phyloP scores from a whole-genome alignment of 805 yeast species.

The Hanseniaspora meyeri region DNA sequence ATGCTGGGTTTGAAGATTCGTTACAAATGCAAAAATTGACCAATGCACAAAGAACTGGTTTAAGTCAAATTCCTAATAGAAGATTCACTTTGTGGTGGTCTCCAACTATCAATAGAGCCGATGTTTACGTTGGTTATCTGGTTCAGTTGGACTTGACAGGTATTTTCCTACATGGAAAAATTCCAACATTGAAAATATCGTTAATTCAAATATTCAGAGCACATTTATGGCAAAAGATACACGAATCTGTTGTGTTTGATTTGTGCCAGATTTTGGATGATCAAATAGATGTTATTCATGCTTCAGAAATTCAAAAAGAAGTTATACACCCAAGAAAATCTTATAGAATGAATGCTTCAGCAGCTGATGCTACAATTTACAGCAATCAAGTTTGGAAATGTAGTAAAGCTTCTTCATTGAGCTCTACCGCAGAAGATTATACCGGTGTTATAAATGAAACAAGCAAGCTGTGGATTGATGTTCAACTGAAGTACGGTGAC shows the following conservation, averaged over 20 bases:
- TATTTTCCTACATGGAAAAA: constrained; percentile 91
- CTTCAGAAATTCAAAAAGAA: constrained; percentile 78
- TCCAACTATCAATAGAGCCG: constrained; percentile 95
- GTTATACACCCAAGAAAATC: constrained; percentile 95
- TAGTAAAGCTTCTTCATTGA: constrained; percentile 65
- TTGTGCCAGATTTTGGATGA: constrained; percentile 82
- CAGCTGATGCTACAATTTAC: constrained; percentile 75
- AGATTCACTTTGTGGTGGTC: constrained; percentile 99
- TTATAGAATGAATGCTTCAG: constrained; percentile 89
- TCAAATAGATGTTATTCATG: constrained; percentile 68
- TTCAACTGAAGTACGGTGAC: constrained; percentile 91
- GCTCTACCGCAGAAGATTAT: constrained; percentile 54
- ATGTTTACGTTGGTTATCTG: constrained; percentile 92
- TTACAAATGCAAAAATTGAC: constrained; percentile 89
- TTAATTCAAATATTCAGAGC: constrained; percentile 93
- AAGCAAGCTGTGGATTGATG: constrained; percentile 84
- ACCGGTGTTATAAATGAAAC: constrained; percentile 27
- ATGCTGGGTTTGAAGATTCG: constrained; percentile 93
- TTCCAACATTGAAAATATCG: constrained; percentile 91
- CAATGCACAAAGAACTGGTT: constrained; percentile 93
- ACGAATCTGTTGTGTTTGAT: constrained; percentile 88
- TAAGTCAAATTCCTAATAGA: constrained; percentile 94
- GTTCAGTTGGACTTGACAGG: constrained; percentile 96
- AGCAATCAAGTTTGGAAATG: constrained; percentile 75
- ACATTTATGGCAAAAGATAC: constrained; percentile 97